Evolutionary conservation across 768 basidiomycete genomes (phyloP), one percentile per base, ranked within the genome.

Genomic region (Rhizopogon vulgaris): DNA sequence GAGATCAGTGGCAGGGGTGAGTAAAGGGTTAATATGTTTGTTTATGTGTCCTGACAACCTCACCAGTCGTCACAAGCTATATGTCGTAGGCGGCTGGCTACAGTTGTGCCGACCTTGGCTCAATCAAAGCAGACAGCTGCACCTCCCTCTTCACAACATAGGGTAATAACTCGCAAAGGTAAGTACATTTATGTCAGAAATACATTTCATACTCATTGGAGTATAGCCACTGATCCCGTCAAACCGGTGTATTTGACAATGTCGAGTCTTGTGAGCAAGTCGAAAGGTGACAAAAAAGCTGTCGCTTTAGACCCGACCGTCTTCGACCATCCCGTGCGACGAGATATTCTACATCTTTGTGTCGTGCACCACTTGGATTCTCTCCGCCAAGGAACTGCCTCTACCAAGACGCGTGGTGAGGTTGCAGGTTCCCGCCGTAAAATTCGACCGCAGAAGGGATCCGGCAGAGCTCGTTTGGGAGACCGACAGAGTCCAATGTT

Each of bases 321-420:
- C 28, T 99, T 98, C 71, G 76, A 80, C 54, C 85, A 91, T 59
- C 91, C 94, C 38, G 82, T 94, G 40, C 89, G 95, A 46, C 82
- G 84, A 18, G 94, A 97, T 67, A 89, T 99, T 56, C 80, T 98
- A 3, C 94, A 98, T 67, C 79, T 92, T 41, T 95, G 94, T 63
- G 85, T 94, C 32, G 80, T 87, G 6, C 90, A 95, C 61, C 79
- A 96, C 64, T 83, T 87, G 38, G 91, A 96, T 62, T 80, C 84
- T 17, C 77, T 94, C 14, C 85, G 95, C n/a, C 88, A 93, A 73
- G 95, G 95, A 27, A 87, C 89, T 11, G 93, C 91, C 22, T 85
- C 76, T 56, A 96, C 93, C 15, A 97, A 96, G 71, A 92, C 88
- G 30, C 87, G 96, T 51, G 83, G 80, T 22, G 92, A 97, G 69